Conservation (phyloP, 371 early-diverging fungal species). For the Mucor velutinosus region DNA sequence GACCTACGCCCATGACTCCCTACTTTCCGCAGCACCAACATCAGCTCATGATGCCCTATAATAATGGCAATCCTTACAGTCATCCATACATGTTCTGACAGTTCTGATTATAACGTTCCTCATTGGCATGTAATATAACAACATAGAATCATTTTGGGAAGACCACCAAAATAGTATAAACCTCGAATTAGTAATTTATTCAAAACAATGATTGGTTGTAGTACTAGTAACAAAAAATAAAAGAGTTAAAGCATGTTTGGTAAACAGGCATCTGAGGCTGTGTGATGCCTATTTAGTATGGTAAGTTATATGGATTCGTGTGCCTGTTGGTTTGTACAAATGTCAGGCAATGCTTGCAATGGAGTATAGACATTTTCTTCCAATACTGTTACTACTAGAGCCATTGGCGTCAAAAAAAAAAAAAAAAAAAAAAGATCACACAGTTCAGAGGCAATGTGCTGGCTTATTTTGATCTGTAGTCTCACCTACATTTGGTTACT, state of each 20-base stretch:
- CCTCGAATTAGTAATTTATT: neutral
- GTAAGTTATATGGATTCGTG: too few species aligned
- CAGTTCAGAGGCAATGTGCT: too few species aligned
- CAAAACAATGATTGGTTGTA: constrained; percentile 1
- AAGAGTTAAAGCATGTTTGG: neutral
- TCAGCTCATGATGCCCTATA: constrained; percentile 17
- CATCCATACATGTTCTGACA: constrained; percentile 6
- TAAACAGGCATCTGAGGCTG: neutral
- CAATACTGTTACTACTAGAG: too few species aligned
- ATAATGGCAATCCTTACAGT: neutral
- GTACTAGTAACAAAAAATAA: neutral
- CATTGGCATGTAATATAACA: neutral
- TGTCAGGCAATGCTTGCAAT: too few species aligned
- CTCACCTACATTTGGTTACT: too few species aligned
- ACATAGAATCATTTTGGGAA: neutral
- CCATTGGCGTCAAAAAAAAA: too few species aligned
- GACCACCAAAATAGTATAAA: neutral
- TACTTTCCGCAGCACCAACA: constrained; percentile 1
- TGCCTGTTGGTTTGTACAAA: too few species aligned
- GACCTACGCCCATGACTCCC: constrained; percentile 5
- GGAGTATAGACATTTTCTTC: too few species aligned
- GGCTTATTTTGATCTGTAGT: too few species aligned
- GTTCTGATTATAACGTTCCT: neutral
- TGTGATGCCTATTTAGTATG: neutral
- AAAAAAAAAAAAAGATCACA: too few species aligned